Percentiles rank a stretch among this genome's conserved stretches.
Conservation (phyloP, 225 moss, liverwort and hornwort species). For the Polytrichum formosum region DNA sequence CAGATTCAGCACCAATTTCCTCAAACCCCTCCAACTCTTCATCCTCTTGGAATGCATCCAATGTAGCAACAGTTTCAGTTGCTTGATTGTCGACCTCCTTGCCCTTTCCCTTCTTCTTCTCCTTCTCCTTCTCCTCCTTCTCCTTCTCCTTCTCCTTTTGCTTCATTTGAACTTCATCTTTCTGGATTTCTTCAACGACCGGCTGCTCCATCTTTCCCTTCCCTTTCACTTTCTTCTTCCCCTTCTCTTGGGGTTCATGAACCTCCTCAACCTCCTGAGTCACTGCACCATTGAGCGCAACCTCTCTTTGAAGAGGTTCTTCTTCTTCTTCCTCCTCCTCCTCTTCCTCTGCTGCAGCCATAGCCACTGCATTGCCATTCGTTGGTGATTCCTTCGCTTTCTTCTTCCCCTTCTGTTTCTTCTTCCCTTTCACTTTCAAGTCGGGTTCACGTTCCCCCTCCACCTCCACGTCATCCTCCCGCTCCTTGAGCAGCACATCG, state of each 20-base stretch:
- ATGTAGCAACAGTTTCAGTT: constrained; percentile 9
- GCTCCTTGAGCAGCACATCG: constrained; percentile 39
- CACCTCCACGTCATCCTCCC: constrained; percentile 29
- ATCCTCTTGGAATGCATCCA: constrained; percentile 7
- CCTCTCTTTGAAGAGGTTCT: constrained; percentile 12
- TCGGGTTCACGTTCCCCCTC: constrained; percentile 6
- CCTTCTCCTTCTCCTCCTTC: constrained; percentile 28
- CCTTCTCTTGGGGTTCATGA: constrained; percentile 26
- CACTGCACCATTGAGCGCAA: constrained; percentile 24
- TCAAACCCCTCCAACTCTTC: constrained; percentile 28
- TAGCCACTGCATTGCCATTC: constrained; percentile 21
- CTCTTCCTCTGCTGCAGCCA: constrained; percentile 32
- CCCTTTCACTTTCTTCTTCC: constrained; percentile 39
- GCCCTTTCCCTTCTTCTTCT: constrained; percentile 31
- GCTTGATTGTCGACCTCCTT: constrained; percentile 13
- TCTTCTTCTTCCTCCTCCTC: constrained; percentile 39
- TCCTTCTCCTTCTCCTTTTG: constrained; percentile 27
- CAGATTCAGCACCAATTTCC: constrained; percentile 31
- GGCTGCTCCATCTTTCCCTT: constrained; percentile 31
- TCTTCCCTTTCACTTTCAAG: constrained; percentile 27
- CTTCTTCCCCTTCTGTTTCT: constrained; percentile 26
- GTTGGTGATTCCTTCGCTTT: constrained; percentile 9
- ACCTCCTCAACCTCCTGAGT: constrained; percentile 21
- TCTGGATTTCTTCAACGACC: constrained; percentile 13
- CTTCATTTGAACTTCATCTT: constrained; percentile 19